Base-by-base conservation (phyloP, 495 filamentous ascomycete species). In the Hyaloscypha bicolor region DNA sequence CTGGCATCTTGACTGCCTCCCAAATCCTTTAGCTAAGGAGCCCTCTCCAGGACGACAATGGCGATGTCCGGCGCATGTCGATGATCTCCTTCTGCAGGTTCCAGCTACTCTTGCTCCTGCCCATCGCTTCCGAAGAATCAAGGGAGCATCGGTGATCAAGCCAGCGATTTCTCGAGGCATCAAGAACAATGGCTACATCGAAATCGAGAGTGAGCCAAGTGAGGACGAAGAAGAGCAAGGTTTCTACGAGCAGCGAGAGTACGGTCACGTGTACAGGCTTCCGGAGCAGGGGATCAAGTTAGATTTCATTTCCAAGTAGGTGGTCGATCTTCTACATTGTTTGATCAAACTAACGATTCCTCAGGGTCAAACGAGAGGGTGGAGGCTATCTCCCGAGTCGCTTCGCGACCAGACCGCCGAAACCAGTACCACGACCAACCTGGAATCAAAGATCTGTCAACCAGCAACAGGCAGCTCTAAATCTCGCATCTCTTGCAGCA, bases 1-100 rank as follows among this genome's bases (percentile, higher is more conserved):
- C 39, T 99, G 93, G 87, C 95, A 99, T 78, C 79, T 97, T 19
- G 94, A 98, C 78, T 99, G 95, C 77, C 79, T 95, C 19, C 87
- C 93, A 74, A 91, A 93, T 3, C 96, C 96, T 32, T 74, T 94
- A 74, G 88, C 93, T 32, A 84, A 87, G 58, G 91, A 92, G 16
- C 94, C 94, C 5, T 73, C 83, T 76, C 67, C 80, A 6, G 81
- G 87, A 55, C 82, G 86, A 60, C 90, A 86, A 32, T 99, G 93
- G 93, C 89, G 87, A 80, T 99, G 95, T 72, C 94, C 95, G 66
- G 88, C 88, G 73, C 95, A 99, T 76, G 82, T 90, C 39, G 90
- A 93, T 55, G 81, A 84, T 32, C 72, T 85, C 19, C 76, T 87
- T 3, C 65, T 62, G 8, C 72, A 76, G 35, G 57, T 83, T 1